Evolutionary conservation across 2,329 filamentous ascomycete species (phyloP).

Genomic region (Talaromyces sp.): DNA sequence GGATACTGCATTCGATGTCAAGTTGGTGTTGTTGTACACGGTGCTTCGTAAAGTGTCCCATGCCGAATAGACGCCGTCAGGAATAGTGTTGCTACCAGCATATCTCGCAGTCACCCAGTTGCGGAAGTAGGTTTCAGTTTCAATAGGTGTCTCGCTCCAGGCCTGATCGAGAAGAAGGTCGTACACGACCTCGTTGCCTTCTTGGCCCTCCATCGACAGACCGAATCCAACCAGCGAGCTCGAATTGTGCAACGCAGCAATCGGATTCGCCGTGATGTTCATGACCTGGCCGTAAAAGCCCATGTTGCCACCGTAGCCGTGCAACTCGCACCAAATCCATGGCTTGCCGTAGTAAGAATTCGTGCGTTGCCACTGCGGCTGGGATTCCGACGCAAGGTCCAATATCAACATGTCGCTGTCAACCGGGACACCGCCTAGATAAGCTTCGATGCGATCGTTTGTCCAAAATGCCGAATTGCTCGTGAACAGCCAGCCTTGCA

Average conservation of each 20-base stretch:
- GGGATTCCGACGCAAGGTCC: slow-evolving; percentile 47
- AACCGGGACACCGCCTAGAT: slow-evolving; percentile 41
- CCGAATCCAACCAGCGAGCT: slow-evolving; percentile 45
- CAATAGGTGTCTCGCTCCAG: slow-evolving; percentile 41
- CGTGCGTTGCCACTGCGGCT: slow-evolving; percentile 49
- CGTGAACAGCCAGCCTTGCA: slow-evolving; percentile 53
- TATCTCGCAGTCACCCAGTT: slow-evolving; percentile 45
- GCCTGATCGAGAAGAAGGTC: slow-evolving; percentile 48
- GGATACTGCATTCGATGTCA: slow-evolving; percentile 36
- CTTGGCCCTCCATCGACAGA: slow-evolving; percentile 47
- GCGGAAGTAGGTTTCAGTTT: slow-evolving; percentile 43
- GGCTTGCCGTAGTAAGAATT: slow-evolving; percentile 48
- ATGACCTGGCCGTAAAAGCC: slow-evolving; percentile 48
- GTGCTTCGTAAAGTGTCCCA: slow-evolving; percentile 44
- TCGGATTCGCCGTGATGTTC: slow-evolving; percentile 44
- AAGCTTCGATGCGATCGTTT: slow-evolving; percentile 44
- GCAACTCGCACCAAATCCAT: slow-evolving; percentile 53
- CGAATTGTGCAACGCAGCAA: slow-evolving; percentile 40
- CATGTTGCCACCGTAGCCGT: slow-evolving; percentile 47
- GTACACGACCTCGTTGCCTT: slow-evolving; percentile 52
- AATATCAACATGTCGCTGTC: slow-evolving; percentile 47
- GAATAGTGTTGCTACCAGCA: slow-evolving; percentile 18
- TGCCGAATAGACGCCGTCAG: slow-evolving; percentile 34
- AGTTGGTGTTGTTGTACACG: slow-evolving; percentile 48
- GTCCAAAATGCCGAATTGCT: slow-evolving; percentile 45